Evolutionary conservation across 306 rosid species (phyloP).

Genomic region (Medicago lupulina): DNA sequence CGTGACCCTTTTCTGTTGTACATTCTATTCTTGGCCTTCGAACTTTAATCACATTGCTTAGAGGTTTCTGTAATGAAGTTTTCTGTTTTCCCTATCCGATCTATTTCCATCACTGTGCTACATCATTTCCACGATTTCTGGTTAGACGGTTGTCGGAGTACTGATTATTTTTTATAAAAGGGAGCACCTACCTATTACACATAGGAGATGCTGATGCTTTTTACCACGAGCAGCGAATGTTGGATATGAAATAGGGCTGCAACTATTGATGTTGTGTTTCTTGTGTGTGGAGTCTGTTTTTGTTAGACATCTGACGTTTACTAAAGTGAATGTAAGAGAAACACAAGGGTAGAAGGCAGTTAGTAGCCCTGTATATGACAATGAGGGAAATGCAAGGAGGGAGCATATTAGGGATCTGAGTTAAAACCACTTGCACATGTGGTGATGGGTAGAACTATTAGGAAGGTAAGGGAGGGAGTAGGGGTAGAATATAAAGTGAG

Average conservation of each 20-base stretch:
- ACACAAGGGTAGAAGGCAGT: not conserved
- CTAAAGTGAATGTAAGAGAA: not conserved
- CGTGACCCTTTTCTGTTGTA: not conserved
- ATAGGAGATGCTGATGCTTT: constrained; percentile 10
- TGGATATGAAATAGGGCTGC: not conserved
- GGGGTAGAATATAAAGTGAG: not conserved
- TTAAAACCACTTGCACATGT: not conserved
- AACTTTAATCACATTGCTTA: not conserved
- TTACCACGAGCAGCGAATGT: not conserved
- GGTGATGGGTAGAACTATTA: constrained; percentile 7
- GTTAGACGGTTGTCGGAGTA: constrained; percentile 4
- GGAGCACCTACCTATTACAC: not conserved
- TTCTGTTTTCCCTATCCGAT: not conserved
- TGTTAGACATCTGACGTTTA: not conserved
- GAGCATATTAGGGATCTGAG: constrained; percentile 20
- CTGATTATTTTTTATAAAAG: not conserved
- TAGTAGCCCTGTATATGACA: not conserved
- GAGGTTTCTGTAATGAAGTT: constrained; percentile 1
- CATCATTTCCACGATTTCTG: not conserved
- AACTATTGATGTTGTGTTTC: not conserved
- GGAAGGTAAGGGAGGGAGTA: not conserved
- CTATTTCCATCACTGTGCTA: not conserved
- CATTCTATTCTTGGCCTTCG: not conserved
- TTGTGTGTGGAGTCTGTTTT: constrained; percentile 5
- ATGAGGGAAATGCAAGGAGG: constrained; percentile 19